phyloP scores from a whole-genome alignment of 225 moss, liverwort and hornwort genomes.

The Marchantia paleacea region DNA sequence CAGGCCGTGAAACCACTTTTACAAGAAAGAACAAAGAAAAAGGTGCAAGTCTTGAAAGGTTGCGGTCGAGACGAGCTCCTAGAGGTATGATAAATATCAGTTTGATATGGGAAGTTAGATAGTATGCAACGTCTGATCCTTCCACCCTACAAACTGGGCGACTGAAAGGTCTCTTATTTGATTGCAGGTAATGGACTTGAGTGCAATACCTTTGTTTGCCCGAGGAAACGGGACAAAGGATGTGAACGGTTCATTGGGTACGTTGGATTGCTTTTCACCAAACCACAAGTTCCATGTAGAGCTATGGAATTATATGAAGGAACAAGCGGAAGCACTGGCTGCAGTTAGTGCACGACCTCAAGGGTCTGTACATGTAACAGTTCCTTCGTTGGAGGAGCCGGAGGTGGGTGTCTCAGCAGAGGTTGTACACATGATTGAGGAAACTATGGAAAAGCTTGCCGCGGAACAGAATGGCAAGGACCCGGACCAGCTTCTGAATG shows the following conservation, averaged over 20 bases:
- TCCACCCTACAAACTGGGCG: background rate
- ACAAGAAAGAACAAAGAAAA: conserved; percentile 92
- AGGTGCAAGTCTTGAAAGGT: conserved; percentile 90
- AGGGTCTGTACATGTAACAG: conserved; percentile 46
- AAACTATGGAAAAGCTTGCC: conserved; percentile 41
- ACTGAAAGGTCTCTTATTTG: background rate
- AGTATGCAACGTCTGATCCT: background rate
- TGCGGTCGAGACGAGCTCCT: conserved; percentile 85
- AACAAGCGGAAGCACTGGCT: conserved; percentile 30
- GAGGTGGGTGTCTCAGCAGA: conserved; percentile 36
- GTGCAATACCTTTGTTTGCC: conserved; percentile 45
- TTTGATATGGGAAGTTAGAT: background rate
- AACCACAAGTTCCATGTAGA: conserved; percentile 50
- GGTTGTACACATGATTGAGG: conserved; percentile 43
- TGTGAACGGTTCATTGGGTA: conserved; percentile 12
- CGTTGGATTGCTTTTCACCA: conserved; percentile 42
- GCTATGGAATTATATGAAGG: conserved; percentile 41
- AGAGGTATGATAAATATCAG: conserved; percentile 26
- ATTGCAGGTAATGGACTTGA: conserved; percentile 53
- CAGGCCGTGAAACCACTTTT: conserved; percentile 95
- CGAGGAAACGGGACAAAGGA: conserved; percentile 36
- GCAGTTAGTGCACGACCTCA: conserved; percentile 24
- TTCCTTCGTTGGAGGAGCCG: conserved; percentile 37
- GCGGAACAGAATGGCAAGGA: conserved; percentile 39
- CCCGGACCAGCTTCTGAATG: conserved; percentile 25